Evolutionary conservation across 306 rosid genomes (phyloP).

Genomic region (Trichosanthes cucumerina): DNA sequence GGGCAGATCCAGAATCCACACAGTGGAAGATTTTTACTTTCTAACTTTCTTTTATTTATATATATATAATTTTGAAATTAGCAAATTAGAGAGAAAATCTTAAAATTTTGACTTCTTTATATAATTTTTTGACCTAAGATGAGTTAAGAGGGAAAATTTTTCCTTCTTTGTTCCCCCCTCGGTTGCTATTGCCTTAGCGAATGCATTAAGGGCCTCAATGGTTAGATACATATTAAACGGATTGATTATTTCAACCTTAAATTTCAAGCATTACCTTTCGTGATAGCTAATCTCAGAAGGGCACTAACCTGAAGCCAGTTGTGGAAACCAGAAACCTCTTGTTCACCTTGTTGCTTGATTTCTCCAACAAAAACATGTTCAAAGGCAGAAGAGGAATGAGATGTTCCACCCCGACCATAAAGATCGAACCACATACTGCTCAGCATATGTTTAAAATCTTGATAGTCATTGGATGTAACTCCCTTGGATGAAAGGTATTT

Average conservation of each 20-base stretch:
- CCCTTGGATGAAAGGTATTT: slow-evolving; percentile 62
- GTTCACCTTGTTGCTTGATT: slow-evolving; percentile 50
- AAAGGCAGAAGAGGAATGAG: slow-evolving; percentile 86
- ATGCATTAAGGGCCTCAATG: background rate
- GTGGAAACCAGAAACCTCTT: slow-evolving; percentile 81
- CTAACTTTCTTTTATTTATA: too few relatives aligned
- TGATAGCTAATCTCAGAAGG: background rate
- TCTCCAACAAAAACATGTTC: slow-evolving; percentile 98
- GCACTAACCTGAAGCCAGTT: slow-evolving; percentile 83
- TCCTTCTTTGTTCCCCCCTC: background rate
- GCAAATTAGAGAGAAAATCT: background rate
- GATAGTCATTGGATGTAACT: slow-evolving; percentile 38
- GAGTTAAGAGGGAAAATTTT: background rate
- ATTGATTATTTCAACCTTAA: background rate
- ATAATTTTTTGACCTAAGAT: background rate
- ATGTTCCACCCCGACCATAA: slow-evolving; percentile 79
- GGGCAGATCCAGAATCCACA: background rate
- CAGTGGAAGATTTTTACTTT: background rate
- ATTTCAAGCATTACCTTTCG: background rate
- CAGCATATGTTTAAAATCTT: slow-evolving; percentile 60
- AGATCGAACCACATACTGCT: slow-evolving; percentile 78
- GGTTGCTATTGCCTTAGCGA: background rate
- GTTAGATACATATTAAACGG: background rate
- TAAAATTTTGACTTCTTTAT: background rate
- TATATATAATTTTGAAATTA: background rate